Evolutionary conservation across 768 basidiomycete genomes (phyloP).

Genomic region (Suillus sp.): DNA sequence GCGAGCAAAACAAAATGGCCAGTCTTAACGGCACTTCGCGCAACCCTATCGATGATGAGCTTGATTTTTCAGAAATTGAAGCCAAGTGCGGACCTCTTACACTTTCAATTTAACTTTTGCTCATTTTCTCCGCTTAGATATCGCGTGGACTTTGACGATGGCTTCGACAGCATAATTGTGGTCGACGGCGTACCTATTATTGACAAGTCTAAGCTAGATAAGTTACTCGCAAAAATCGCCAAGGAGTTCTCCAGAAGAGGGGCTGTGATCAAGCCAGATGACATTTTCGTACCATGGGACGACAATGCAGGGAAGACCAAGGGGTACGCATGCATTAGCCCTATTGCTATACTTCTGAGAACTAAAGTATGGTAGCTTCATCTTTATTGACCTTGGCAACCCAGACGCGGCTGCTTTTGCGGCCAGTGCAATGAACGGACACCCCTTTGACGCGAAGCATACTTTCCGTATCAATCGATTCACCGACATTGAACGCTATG

Average conservation of each 20-base stretch:
- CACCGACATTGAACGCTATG: slow-evolving; percentile 85
- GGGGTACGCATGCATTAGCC: slow-evolving; percentile 58
- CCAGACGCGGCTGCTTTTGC: slow-evolving; percentile 72
- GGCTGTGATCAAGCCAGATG: slow-evolving; percentile 69
- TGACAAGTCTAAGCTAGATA: slow-evolving; percentile 82
- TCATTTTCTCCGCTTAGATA: slow-evolving; percentile 56
- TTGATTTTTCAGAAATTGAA: slow-evolving; percentile 90
- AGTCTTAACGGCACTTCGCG: slow-evolving; percentile 37
- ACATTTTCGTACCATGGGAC: slow-evolving; percentile 90
- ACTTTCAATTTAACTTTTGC: neutral
- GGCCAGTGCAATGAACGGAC: slow-evolving; percentile 66
- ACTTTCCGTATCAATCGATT: slow-evolving; percentile 85
- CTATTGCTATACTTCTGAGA: slow-evolving; percentile 3
- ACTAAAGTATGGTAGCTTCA: slow-evolving; percentile 50
- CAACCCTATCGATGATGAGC: slow-evolving; percentile 55
- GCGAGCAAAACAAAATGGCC: slow-evolving; percentile 44
- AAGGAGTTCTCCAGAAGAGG: slow-evolving; percentile 88
- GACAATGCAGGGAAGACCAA: slow-evolving; percentile 81
- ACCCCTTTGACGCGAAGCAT: slow-evolving; percentile 87
- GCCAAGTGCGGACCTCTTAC: slow-evolving; percentile 57
- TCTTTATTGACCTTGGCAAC: slow-evolving; percentile 79
- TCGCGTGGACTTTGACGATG: slow-evolving; percentile 78
- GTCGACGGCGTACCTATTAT: slow-evolving; percentile 92
- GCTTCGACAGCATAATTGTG: slow-evolving; percentile 89
- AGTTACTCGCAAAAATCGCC: slow-evolving; percentile 74